phyloP scores from a whole-genome alignment of 108 stramenopile species.

The Nitzschia sp. region DNA sequence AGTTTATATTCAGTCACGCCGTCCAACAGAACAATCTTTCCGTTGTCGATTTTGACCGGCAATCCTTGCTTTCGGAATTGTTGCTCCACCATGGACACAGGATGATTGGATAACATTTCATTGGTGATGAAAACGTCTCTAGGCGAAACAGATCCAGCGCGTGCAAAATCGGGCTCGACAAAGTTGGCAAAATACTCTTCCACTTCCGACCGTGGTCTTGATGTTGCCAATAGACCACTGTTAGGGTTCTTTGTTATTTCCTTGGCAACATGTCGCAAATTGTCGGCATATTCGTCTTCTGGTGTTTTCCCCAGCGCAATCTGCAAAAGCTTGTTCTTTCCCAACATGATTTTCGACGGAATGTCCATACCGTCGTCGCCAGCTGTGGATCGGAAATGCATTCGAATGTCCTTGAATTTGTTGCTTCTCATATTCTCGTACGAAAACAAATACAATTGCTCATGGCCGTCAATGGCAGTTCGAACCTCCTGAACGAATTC shows the following conservation, averaged over 20 bases:
- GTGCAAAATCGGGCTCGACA: conserved; percentile 88
- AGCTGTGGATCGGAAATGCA: conserved; percentile 69
- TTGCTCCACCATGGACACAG: conserved; percentile 92
- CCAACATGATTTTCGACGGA: conserved; percentile 89
- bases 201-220: conserved; percentile 62
- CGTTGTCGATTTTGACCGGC: conserved; percentile 91
- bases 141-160: conserved; percentile 78
- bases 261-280: conserved; percentile 85
- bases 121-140: conserved; percentile 72
- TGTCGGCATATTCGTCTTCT: conserved; percentile 95
- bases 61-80: conserved; percentile 94
- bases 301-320: conserved; percentile 86
- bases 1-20: conserved; percentile 71
- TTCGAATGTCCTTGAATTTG: conserved; percentile 91
- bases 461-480: conserved; percentile 81
- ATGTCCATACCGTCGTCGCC: conserved; percentile 25
- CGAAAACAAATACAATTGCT: conserved; percentile 88
- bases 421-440: conserved; percentile 95
- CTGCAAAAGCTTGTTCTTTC: conserved; percentile 95
- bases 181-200: conserved; percentile 85
- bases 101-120: conserved; percentile 75
- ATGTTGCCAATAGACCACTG: conserved; percentile 93
- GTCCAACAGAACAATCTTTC: conserved; percentile 79
- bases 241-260: conserved; percentile 78
- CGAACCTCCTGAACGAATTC: conserved; percentile 84